Base-by-base conservation (phyloP, 306 rosid species). In the Vigna angularis region DNA sequence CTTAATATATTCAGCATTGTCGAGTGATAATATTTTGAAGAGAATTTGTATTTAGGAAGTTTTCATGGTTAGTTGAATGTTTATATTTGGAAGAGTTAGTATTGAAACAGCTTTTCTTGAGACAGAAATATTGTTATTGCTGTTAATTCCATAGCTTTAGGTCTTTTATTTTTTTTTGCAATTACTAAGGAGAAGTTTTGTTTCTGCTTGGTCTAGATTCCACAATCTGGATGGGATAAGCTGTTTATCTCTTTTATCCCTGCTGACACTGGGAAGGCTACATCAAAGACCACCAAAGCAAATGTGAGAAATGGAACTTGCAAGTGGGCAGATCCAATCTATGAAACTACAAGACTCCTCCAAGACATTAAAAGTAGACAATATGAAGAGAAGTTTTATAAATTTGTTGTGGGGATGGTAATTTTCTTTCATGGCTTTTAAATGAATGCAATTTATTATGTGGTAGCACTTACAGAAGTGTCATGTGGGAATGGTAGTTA, bases 241-340 rank as follows among this genome's bases (percentile, higher is more conserved):
- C 79, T 96, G 79, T 93, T 89, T 82, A 87, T 96, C 83, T 91
- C 98, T 71, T 89, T 90, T 79, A 78, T 90, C 76, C 93, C 99
- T 52, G 88, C 88, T 69, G 98, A 96, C 86, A 75, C 99, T 45
- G 99, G 93, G 75, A 96, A 93, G 91, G 88, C 87, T 73, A 93
- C 90, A 17, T 80, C 96, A 59, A 96, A 96, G 87, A 96, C 98
- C 70, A 91, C 99, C 70, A 96, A 93, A 85, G 96, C 98, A 74
- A 96, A 91, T 86, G 99, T 93, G 85, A 90, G 96, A 86, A 96
- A 91, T 86, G 99, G 98, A 57, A 84, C 96, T 30, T 96, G 98
- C 91, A 96, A 96, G 84, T 96, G 99, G 99, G 88, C 86, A 20
- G 99, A 96, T 80, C 99, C 99, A 44, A 96, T 96, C 76, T 96